Evolutionary conservation across 2,329 filamentous ascomycete genomes (phyloP), one percentile per base, ranked within the genome.

Genomic region (Spiromastix sp.): DNA sequence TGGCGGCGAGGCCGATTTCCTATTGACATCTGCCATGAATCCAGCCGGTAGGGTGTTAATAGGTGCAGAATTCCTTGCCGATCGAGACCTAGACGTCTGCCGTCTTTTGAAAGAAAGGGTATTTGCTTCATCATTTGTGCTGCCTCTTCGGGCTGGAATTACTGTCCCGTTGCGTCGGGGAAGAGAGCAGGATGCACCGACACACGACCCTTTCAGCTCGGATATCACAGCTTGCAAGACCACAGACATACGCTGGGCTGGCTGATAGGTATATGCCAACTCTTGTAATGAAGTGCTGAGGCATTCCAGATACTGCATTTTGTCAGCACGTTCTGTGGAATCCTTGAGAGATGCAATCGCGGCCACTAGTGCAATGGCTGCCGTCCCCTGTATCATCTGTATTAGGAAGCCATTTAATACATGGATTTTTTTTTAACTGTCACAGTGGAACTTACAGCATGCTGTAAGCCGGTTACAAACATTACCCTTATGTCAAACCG

Each of bases 311-410:
- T 71, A 71, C 41, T 63, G 59, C 56, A 64, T 61, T 39, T 61
- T 61, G 41, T 57, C 56, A 39, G 52, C 53, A 10, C 60, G 54
- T 30, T 60, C 57, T 22, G 45, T 50, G 21, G 50, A 42, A 33
- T 64, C 59, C 44, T 60, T 60, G 10, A 42, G 57, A 50, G 42
- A 57, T 53, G 5, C 56, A 52, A 29, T 57, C 43, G 34, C 70
- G 2, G 70, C 70, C 24, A 74, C 64, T 25, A 74, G 54, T 0
- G 71, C 70, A 2, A 69, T 68, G 3, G 68, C 68, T 7, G 71
- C 68, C 2, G 69, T 72, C 3, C 69, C 70, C 27, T 30, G 21
- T 24, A n/a, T 7, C 7, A 24, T 24, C 7, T 7, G n/a, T 24
- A 7, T n/a, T 7, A n/a, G 21, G 7, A 7, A 24, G 21, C 21